A percentile compares a stretch with the other conserved stretches of the same genome.
Conservation (phyloP, 805 yeast genomes). For the Wickerhamiella spandovensis region DNA sequence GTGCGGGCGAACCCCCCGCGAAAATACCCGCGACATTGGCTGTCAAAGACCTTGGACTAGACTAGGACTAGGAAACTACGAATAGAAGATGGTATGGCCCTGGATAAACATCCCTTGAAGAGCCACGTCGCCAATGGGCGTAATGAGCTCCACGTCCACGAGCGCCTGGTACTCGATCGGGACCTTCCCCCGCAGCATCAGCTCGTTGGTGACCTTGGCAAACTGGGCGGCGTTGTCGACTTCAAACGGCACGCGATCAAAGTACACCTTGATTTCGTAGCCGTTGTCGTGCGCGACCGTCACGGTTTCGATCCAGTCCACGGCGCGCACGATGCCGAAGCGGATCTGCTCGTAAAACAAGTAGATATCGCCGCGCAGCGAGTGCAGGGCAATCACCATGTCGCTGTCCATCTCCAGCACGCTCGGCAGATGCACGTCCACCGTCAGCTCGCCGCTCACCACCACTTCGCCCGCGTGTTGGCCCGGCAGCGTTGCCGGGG, state of each 20-base stretch:
- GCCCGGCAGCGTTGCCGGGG: slow-evolving; percentile 1
- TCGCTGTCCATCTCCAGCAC: slow-evolving; percentile 14
- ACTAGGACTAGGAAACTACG: neutral
- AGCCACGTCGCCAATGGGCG: slow-evolving; percentile 25
- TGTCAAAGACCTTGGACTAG: no score
- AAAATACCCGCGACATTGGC: no score
- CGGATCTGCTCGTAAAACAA: slow-evolving; percentile 28
- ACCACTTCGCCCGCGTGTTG: slow-evolving; percentile 1
- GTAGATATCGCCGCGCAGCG: slow-evolving; percentile 31
- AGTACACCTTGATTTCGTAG: slow-evolving; percentile 27
- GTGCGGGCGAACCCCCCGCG: no score
- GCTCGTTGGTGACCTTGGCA: slow-evolving; percentile 31
- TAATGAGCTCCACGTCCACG: slow-evolving; percentile 25
- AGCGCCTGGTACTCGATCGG: slow-evolving; percentile 26
- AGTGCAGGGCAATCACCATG: slow-evolving; percentile 23
- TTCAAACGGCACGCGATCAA: slow-evolving; percentile 32
- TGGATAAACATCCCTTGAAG: slow-evolving; percentile 13
- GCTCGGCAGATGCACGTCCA: slow-evolving; percentile 18
- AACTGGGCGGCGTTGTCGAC: slow-evolving; percentile 32
- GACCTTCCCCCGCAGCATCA: slow-evolving; percentile 31
- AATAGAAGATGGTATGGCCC: slow-evolving; percentile 14
- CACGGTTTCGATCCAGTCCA: slow-evolving; percentile 34
- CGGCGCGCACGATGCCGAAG: slow-evolving; percentile 34
- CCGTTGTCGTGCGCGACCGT: slow-evolving; percentile 17
- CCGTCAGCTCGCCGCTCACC: slow-evolving; percentile 19